phyloP scores from a whole-genome alignment of 805 yeast genomes.

The Torulaspora quercuum region DNA sequence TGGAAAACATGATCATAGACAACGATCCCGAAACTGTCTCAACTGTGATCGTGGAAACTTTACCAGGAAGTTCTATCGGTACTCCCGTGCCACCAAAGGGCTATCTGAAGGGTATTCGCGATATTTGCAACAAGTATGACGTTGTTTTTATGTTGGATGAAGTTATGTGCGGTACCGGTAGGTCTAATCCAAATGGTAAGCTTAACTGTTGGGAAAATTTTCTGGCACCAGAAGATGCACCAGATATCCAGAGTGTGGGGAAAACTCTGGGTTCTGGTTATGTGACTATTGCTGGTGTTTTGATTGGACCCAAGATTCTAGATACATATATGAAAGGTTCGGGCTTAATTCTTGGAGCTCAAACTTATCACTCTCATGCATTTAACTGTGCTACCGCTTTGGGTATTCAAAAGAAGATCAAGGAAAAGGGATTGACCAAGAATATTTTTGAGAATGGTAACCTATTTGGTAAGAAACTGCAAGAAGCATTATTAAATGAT shows the following conservation, averaged over 20 bases:
- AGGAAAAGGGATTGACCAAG: conserved; percentile 35
- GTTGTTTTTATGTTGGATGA: conserved; percentile 50
- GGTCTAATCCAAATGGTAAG: conserved; percentile 43
- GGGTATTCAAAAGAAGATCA: conserved; percentile 45
- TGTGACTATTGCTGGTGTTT: conserved; percentile 47
- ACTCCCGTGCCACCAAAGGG: conserved; percentile 45
- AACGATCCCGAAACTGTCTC: conserved; percentile 45
- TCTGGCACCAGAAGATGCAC: conserved; percentile 39
- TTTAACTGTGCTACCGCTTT: conserved; percentile 47
- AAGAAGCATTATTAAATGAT: conserved; percentile 33
- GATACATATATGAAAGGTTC: conserved; percentile 41
- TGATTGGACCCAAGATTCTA: conserved; percentile 42
- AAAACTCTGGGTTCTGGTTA: conserved; percentile 50
- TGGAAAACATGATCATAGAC: conserved; percentile 43
- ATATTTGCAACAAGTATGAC: conserved; percentile 51
- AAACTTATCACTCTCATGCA: conserved; percentile 50
- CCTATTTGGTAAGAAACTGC: conserved; percentile 40
- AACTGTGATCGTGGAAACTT: conserved; percentile 45
- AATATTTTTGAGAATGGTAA: conserved; percentile 46
- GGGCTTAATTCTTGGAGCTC: conserved; percentile 44
- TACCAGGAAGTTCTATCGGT: conserved; percentile 48
- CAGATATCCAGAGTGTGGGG: conserved; percentile 49
- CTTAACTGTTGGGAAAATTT: conserved; percentile 48
- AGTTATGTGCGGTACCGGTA: conserved; percentile 57
- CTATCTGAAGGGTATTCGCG: conserved; percentile 45